These are phyloP conservation scores for Volutella citrinella DNA, from an alignment of 2,329 filamentous ascomycete genomes.

Conservation along the genomic window DNA sequence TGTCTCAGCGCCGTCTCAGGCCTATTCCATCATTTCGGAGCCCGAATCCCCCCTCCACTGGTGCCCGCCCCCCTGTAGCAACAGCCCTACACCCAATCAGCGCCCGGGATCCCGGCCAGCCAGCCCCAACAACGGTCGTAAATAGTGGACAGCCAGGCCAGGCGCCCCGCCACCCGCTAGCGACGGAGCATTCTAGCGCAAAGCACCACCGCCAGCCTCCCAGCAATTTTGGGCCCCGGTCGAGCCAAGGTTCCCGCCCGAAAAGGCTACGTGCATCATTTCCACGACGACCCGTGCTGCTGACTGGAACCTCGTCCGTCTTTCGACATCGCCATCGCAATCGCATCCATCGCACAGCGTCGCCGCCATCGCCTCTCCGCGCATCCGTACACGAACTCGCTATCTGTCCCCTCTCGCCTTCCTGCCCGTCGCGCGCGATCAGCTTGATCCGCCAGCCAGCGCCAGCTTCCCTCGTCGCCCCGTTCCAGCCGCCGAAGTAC, in stretches of 20 bases:
- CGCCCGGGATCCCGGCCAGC: slow-evolving; percentile 2
- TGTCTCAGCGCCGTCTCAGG: too few relatives aligned
- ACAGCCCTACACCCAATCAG: slow-evolving; percentile 17
- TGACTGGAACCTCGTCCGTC: slow-evolving; percentile 12
- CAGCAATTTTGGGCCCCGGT: slow-evolving; percentile 18
- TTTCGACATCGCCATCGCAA: slow-evolving; percentile 16
- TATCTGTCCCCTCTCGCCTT: slow-evolving; percentile 7
- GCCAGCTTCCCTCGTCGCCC: slow-evolving; percentile 10
- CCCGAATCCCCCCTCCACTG: too few relatives aligned
- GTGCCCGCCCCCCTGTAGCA: slow-evolving; percentile 11
- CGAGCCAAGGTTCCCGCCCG: slow-evolving; percentile 15
- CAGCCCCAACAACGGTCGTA: slow-evolving; percentile 3
- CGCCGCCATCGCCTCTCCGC: too few relatives aligned
- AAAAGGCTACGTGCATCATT: slow-evolving; percentile 34
- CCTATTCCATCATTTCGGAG: too few relatives aligned
- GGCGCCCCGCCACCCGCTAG: slow-evolving; percentile 9
- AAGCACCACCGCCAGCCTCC: slow-evolving; percentile 26
- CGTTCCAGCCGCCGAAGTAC: slow-evolving; percentile 15
- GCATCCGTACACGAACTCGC: too few relatives aligned
- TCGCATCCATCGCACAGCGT: slow-evolving; percentile 15
- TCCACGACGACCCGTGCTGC: slow-evolving; percentile 20
- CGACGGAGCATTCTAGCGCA: too few relatives aligned
- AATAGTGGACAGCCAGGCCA: slow-evolving; percentile 7
- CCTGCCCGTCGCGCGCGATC: slow-evolving; percentile 4
- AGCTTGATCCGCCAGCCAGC: slow-evolving; percentile 8